Evolutionary conservation across 1,284 basidiomycete species (phyloP), one percentile per base, ranked within the genome.

Genomic region (Boletellus deceptivus): DNA sequence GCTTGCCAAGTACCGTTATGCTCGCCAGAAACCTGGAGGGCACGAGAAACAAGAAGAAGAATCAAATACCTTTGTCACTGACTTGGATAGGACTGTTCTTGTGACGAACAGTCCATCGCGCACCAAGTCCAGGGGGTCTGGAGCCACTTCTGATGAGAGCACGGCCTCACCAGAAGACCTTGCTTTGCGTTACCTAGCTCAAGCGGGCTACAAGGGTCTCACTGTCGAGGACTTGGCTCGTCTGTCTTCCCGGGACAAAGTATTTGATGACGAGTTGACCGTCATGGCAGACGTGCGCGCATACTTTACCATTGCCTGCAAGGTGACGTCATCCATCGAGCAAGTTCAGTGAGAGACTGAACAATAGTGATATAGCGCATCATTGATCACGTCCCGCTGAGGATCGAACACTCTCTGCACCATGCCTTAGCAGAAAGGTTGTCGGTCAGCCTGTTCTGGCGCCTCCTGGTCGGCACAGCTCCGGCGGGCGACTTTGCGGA

Each of bases 251-350:
- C 41, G 4, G 25, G 58, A 63, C 20, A 14, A 53, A 48, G 25
- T 20, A 6, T 69, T 72, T 38, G 57, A 63, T 8, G 70, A 76
- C 2, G 79, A 79, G 25, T 49, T 80, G 13, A 52, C 57, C 1
- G 63, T 82, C 16, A 82, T 82, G 78, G 72, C 77, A 0, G 70
- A 70, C 7, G 78, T 81, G 0, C 73, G 76, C 4, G 77, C 78
- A 3, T 81, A 79, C 54, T 82, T 79, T 55, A 70, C 77, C 27
- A 67, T 79, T 1, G 73, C 77, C 6, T 72, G 71, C 55, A 75
- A 75, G 70, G 79, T 73, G 43, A 24, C 1, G 5, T 22, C 22
- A 20, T 34, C 9, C 8, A 4, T 8, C 11, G 22, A 18, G 24
- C 2, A 6, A 29, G 31, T 6, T 0, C 2, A 22, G 20, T 11